phyloP scores from a whole-genome alignment of 2,329 filamentous ascomycete species.

The Arthroderma uncinatum region DNA sequence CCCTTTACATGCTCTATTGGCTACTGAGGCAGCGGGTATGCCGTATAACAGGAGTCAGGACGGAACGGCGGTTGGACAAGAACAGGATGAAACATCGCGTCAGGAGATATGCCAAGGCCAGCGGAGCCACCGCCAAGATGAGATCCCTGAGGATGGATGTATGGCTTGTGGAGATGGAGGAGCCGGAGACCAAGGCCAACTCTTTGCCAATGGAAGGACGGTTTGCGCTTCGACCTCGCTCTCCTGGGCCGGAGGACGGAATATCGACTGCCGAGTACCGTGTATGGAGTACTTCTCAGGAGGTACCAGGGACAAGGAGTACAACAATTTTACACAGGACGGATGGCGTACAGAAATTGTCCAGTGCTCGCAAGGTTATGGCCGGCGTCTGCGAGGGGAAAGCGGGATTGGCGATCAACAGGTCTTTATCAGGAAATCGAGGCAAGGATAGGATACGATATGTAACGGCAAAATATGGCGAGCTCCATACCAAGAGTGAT shows the following conservation, averaged over 20 bases:
- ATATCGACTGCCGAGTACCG: neutral
- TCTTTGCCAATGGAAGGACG: neutral
- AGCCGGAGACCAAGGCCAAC: neutral
- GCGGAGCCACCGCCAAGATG: neutral
- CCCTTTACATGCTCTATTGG: too few species aligned
- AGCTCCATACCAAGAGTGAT: neutral
- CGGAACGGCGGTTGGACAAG: neutral
- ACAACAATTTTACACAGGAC: neutral
- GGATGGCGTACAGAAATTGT: too few species aligned
- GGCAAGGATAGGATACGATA: neutral
- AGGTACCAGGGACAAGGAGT: neutral
- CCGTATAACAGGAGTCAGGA: neutral
- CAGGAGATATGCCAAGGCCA: neutral
- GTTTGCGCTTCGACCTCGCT: neutral
- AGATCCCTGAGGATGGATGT: neutral
- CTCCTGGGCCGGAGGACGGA: neutral
- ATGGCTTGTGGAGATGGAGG: neutral
- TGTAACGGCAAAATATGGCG: neutral
- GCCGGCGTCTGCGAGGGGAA: neutral
- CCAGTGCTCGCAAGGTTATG: neutral
- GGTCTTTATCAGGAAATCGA: neutral
- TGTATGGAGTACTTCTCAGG: neutral
- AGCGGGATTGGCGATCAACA: neutral
- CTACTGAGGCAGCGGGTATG: neutral
- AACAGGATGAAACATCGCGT: neutral